Evolutionary conservation across 768 basidiomycete genomes (phyloP).

Genomic region (Pisolithus sp.): DNA sequence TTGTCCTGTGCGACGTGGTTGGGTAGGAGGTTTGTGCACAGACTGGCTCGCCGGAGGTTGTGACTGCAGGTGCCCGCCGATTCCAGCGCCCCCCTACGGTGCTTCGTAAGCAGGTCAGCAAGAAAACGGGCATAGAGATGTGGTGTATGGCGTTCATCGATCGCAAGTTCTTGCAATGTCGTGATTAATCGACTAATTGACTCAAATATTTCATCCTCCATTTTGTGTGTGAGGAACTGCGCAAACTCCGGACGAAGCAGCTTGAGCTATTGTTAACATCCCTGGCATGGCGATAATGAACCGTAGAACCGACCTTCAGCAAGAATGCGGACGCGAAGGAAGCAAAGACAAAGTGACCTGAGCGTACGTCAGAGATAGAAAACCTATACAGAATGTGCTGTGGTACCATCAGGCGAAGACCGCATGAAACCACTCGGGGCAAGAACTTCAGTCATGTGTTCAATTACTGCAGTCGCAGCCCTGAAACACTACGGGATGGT

Average conservation of each 20-base stretch:
- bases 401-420: slow-evolving; percentile 67
- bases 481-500: slow-evolving; percentile 50
- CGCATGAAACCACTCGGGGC: slow-evolving; percentile 72
- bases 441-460: slow-evolving; percentile 56
- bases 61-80: slow-evolving; percentile 48
- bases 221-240: slow-evolving; percentile 47
- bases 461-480: slow-evolving; percentile 61
- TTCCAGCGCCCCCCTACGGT: slow-evolving; percentile 60
- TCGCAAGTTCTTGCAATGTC: slow-evolving; percentile 65
- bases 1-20: slow-evolving; percentile 15
- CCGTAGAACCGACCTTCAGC: slow-evolving; percentile 49
- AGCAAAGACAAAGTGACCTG: slow-evolving; percentile 72
- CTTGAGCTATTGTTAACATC: slow-evolving; percentile 26
- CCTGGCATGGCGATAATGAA: background rate
- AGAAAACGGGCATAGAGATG: slow-evolving; percentile 78
- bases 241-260: slow-evolving; percentile 70
- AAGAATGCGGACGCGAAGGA: slow-evolving; percentile 81
- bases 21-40: slow-evolving; percentile 6
- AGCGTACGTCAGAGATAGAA: background rate
- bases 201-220: slow-evolving; percentile 66
- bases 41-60: slow-evolving; percentile 39
- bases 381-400: background rate
- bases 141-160: slow-evolving; percentile 77
- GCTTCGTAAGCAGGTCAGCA: slow-evolving; percentile 58
- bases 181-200: slow-evolving; percentile 68